These are phyloP conservation scores for Fusarium sublunatum DNA, from an alignment of 2,329 filamentous ascomycete genomes.

Conservation along the genomic window DNA sequence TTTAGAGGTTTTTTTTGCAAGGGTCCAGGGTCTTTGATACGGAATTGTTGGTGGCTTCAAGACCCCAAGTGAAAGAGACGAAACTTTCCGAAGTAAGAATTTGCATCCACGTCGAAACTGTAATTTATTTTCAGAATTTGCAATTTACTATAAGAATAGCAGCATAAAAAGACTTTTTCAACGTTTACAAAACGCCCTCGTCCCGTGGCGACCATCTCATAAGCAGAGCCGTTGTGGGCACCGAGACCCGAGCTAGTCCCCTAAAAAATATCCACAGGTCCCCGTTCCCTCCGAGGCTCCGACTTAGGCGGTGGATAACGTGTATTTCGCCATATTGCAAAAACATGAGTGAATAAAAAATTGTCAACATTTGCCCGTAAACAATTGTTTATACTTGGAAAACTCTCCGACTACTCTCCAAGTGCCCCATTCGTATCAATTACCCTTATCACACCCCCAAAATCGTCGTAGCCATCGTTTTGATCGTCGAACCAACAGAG, in stretches of 20 bases:
- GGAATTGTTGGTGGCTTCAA: constrained; percentile 1
- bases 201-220: constrained; percentile 3
- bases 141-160: constrained; percentile 2
- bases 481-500: constrained; percentile 20
- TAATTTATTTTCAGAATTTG: constrained; percentile 3
- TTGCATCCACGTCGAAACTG: not conserved
- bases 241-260: constrained; percentile 34
- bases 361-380: not conserved
- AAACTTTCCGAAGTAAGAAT: not conserved
- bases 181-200: constrained; percentile 1
- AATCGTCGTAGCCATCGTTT: not conserved
- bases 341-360: constrained; percentile 14
- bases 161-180: not conserved
- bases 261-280: constrained; percentile 14
- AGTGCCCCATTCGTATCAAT: not conserved
- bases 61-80: not conserved
- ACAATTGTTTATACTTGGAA: not conserved
- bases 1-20: constrained; percentile 8
- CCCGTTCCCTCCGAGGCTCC: not conserved
- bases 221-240: constrained; percentile 13
- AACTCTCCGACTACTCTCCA: not conserved
- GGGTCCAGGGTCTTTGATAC: not conserved
- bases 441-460: not conserved
- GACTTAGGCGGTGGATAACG: constrained; percentile 24
- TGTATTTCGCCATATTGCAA: constrained; percentile 22